phyloP scores from a whole-genome alignment of 2,329 filamentous ascomycete species.

The Simplicillium sp. region DNA sequence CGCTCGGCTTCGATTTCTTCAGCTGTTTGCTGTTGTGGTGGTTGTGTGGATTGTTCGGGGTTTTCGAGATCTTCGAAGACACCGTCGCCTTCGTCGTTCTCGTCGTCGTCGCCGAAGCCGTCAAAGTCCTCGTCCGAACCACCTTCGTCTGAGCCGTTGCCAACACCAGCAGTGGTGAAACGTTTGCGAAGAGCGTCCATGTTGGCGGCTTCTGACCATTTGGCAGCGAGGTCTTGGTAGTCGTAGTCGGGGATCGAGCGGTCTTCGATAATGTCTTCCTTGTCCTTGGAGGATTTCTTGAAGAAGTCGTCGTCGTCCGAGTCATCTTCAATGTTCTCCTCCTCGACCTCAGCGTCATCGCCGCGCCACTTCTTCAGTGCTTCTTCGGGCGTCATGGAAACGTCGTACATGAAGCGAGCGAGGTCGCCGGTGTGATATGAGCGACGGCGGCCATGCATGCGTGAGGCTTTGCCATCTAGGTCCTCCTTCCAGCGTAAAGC shows the following conservation, averaged over 20 bases:
- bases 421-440: constrained; percentile 75
- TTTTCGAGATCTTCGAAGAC: constrained; percentile 52
- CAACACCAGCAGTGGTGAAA: constrained; percentile 62
- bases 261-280: constrained; percentile 69
- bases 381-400: constrained; percentile 63
- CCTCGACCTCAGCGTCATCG: constrained; percentile 42
- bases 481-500: constrained; percentile 82
- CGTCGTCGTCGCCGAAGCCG: constrained; percentile 39
- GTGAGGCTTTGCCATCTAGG: constrained; percentile 64
- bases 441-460: constrained; percentile 58
- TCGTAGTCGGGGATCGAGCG: constrained; percentile 70
- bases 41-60: constrained; percentile 23
- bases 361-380: constrained; percentile 76
- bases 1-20: constrained; percentile 75
- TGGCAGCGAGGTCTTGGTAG: constrained; percentile 70
- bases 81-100: constrained; percentile 41
- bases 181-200: constrained; percentile 64
- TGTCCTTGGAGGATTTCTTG: constrained; percentile 51
- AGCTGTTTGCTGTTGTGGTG: constrained; percentile 32
- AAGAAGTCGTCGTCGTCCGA: constrained; percentile 56
- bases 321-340: constrained; percentile 49
- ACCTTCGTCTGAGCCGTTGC: constrained; percentile 19
- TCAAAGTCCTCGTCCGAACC: constrained; percentile 39
- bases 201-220: constrained; percentile 75
- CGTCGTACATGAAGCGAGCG: constrained; percentile 81